Evolutionary conservation across 2,329 filamentous ascomycete genomes (phyloP).

Genomic region (Phaeosphaeriaceae sp.): DNA sequence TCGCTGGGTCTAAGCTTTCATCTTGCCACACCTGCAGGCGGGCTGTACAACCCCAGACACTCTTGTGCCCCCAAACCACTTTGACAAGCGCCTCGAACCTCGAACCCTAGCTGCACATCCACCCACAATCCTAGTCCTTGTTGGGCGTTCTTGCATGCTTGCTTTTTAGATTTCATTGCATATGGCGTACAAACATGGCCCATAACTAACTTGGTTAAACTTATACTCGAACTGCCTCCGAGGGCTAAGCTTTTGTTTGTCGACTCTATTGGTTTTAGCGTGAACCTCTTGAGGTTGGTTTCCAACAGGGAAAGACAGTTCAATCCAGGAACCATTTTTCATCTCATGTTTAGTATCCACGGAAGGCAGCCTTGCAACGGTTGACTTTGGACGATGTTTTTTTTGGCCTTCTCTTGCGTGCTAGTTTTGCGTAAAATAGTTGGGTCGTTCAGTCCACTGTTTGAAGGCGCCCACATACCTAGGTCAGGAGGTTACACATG

Average conservation of each 20-base stretch:
- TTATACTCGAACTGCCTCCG: slow-evolving; percentile 3
- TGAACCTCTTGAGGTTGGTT: no score
- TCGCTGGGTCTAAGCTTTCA: neutral
- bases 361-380: no score
- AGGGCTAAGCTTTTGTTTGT: neutral
- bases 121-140: slow-evolving; percentile 8
- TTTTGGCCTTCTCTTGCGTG: no score
- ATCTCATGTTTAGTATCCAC: no score
- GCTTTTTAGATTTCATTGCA: slow-evolving; percentile 17
- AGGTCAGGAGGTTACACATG: no score
- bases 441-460: no score
- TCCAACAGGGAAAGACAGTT: no score
- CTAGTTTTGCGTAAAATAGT: no score
- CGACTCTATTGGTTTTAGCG: neutral
- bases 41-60: slow-evolving; percentile 9
- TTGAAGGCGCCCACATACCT: no score
- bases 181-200: slow-evolving; percentile 3
- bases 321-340: no score
- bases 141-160: slow-evolving; percentile 13
- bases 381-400: no score
- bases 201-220: slow-evolving; percentile 3
- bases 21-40: slow-evolving; percentile 8
- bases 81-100: neutral
- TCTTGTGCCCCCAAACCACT: slow-evolving; percentile 13
- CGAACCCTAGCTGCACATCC: slow-evolving; percentile 14